Evolutionary conservation across 2,329 filamentous ascomycete genomes (phyloP), one percentile per base, ranked within the genome.

Genomic region (Chalara sp.): DNA sequence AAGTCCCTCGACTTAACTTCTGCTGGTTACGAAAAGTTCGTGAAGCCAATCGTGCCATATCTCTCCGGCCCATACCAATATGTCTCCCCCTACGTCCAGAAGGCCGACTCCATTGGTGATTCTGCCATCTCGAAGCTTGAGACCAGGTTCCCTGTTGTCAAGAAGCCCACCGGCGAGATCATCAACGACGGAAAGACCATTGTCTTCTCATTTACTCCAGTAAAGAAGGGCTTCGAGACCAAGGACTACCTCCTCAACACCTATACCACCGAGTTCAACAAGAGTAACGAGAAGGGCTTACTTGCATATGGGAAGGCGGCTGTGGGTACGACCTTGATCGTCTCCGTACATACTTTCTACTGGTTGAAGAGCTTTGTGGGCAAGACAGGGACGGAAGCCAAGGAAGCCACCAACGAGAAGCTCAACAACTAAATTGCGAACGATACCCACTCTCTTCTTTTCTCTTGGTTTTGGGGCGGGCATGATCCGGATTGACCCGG

Each of bases 21-120:
- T 3, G 39, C 51, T 11, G 44, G 47, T 5, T 55, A 56, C 49
- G 52, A 53, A 7, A 54, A 51, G 12, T 78, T 96, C 63, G 85
- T 86, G 66, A 85, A 84, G 60, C 89, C 90, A 21, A 72, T 96
- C 56, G 72, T 92, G 50, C 87, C 88, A 31, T 89, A 89, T 71
- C 74, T 96, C 61, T 70, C 82, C 62, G 87, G 80, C 61, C 90
- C 91, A 35, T 92, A 89, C 73, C 77, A 80, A 65, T 93, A 88
- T 67, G 79, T 95, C 56, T 83, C 84, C 48, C 91, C 92, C 1
- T 96, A 96, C 70, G 79, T 95, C 58, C 76, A 81, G 67, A 89
- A 84, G 68, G 91, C 84, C 64, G 93, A 97, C 67, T 72, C 80
- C 53, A 71, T 95, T 48, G 87, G 85, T 58, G 83, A 89, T 69